Evolutionary conservation across 768 basidiomycete genomes (phyloP).

Genomic region (Tulasnella sp.): DNA sequence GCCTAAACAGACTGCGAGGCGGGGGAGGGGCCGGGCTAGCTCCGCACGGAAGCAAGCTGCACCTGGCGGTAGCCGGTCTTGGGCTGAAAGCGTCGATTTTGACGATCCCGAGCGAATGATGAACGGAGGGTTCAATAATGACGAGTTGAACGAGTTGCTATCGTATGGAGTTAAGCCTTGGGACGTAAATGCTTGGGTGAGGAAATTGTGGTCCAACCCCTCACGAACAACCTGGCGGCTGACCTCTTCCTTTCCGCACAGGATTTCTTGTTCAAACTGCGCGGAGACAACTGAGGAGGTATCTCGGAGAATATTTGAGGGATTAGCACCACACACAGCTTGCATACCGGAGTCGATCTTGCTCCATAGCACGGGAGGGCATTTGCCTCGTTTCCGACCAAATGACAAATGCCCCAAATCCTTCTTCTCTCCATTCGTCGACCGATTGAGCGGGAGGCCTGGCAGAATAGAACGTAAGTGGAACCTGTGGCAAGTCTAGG

Average conservation of each 20-base stretch:
- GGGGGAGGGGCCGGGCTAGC: neutral
- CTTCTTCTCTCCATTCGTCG: neutral
- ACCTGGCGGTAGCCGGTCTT: neutral
- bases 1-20: neutral
- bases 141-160: conserved; percentile 27
- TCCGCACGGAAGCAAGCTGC: neutral
- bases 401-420: neutral
- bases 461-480: neutral
- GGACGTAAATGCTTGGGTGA: conserved; percentile 34
- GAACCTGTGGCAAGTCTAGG: neutral
- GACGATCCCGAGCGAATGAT: neutral
- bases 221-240: neutral
- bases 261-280: neutral
- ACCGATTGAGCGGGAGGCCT: neutral
- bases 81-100: neutral
- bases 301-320: neutral
- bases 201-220: conserved; percentile 8
- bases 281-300: neutral
- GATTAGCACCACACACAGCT: neutral
- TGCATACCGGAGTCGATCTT: neutral
- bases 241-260: neutral
- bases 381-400: neutral
- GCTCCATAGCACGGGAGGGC: neutral
- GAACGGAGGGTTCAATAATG: conserved; percentile 28
- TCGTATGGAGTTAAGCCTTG: conserved; percentile 34